phyloP scores from a whole-genome alignment of 805 yeast genomes.

The Spathaspora arborariae region DNA sequence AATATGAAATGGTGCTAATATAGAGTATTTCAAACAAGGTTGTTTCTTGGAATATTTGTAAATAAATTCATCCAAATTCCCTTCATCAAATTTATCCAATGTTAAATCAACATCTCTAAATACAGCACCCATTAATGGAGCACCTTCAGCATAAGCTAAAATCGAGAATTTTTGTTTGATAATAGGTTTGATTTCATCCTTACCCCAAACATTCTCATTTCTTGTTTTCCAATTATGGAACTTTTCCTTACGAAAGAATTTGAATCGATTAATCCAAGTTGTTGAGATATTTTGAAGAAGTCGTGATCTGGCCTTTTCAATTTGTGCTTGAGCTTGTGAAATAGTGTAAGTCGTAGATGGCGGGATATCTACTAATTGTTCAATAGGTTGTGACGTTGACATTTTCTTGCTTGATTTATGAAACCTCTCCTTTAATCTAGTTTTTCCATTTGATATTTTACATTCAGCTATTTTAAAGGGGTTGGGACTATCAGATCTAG shows the following conservation, averaged over 20 bases:
- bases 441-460: background rate
- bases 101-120: constrained; percentile 28
- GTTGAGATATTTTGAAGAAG: constrained; percentile 25
- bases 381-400: background rate
- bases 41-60: constrained; percentile 41
- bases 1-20: constrained; percentile 48
- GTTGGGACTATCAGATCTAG: background rate
- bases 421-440: background rate
- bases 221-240: constrained; percentile 23
- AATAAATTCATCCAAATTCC: constrained; percentile 36
- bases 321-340: constrained; percentile 24
- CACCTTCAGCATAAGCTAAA: constrained; percentile 31
- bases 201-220: constrained; percentile 29
- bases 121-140: constrained; percentile 26
- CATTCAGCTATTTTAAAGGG: background rate
- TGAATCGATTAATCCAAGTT: constrained; percentile 33
- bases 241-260: constrained; percentile 20
- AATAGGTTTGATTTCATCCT: constrained; percentile 25
- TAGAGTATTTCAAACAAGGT: constrained; percentile 53
- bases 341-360: constrained; percentile 2
- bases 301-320: constrained; percentile 22
- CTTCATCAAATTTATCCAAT: constrained; percentile 19
- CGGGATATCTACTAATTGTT: background rate
- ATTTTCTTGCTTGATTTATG: background rate
- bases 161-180: constrained; percentile 33